Percentiles rank a stretch among this genome's conserved stretches.
phyloP scores from a whole-genome alignment of 352 stramenopile species.

The Globisporangium recalcitrans region DNA sequence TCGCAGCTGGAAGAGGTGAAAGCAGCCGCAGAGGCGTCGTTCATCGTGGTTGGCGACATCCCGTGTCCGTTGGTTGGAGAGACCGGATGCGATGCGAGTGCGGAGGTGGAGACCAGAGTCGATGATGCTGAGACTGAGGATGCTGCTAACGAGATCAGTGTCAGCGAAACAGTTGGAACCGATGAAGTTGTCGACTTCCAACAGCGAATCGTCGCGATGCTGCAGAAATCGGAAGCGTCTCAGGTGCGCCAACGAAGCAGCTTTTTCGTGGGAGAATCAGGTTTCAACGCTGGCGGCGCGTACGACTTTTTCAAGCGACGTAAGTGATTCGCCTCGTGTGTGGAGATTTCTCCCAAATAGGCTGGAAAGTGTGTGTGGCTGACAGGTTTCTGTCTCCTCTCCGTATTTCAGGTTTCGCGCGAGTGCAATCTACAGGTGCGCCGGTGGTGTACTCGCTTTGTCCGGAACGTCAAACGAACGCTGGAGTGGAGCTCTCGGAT shows the following conservation, averaged over 20 bases:
- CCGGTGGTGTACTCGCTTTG: slow-evolving; percentile 23
- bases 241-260: slow-evolving; percentile 39
- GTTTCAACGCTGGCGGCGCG: slow-evolving; percentile 47
- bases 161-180: neutral
- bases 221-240: slow-evolving; percentile 42
- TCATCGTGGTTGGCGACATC: slow-evolving; percentile 60
- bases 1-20: slow-evolving; percentile 49
- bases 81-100: slow-evolving; percentile 7
- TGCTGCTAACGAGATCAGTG: neutral
- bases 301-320: slow-evolving; percentile 72
- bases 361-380: neutral
- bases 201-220: slow-evolving; percentile 45
- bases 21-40: slow-evolving; percentile 11
- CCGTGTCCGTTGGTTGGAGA: slow-evolving; percentile 40
- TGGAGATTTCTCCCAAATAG: neutral
- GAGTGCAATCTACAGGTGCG: slow-evolving; percentile 17
- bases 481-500: slow-evolving; percentile 2
- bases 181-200: slow-evolving; percentile 39
- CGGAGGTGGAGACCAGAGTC: neutral
- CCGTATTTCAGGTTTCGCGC: slow-evolving; percentile 21
- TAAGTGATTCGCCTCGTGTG: slow-evolving; percentile 24
- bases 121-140: neutral
- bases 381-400: neutral
- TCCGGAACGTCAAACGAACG: slow-evolving; percentile 3
- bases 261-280: slow-evolving; percentile 39